A percentile compares a stretch with the other conserved stretches of the same genome.
phyloP scores from a whole-genome alignment of 768 basidiomycete species.

The Mycena maculata region DNA sequence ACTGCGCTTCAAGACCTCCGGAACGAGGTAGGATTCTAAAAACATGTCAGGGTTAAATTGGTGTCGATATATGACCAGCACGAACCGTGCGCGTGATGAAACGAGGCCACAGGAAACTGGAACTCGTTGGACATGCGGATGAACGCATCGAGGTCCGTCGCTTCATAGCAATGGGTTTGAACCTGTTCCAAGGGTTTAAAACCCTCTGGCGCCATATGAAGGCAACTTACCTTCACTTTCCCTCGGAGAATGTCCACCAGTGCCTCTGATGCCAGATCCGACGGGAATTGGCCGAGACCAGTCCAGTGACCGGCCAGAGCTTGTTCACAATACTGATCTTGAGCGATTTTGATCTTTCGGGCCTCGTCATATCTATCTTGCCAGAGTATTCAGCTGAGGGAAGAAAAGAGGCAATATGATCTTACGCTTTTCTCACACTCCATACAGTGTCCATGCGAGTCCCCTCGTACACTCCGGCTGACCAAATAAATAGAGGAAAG shows the following conservation, averaged over 20 bases:
- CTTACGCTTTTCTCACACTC: conserved; percentile 70
- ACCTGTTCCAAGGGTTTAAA: conserved; percentile 48
- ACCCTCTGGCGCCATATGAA: conserved; percentile 15
- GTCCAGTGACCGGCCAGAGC: conserved; percentile 61
- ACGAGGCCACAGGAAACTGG: conserved; percentile 77
- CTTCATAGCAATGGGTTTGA: conserved; percentile 69
- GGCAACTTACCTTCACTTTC: conserved; percentile 66
- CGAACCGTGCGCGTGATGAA: conserved; percentile 77
- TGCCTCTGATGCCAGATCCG: conserved; percentile 79
- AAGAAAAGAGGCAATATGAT: neutral
- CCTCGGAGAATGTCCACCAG: conserved; percentile 83
- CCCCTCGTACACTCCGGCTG: conserved; percentile 58
- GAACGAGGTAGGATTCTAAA: conserved; percentile 83
- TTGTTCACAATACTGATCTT: conserved; percentile 71
- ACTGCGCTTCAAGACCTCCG: conserved; percentile 77
- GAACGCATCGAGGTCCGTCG: conserved; percentile 77
- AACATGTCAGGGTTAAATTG: neutral
- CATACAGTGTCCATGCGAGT: conserved; percentile 75
- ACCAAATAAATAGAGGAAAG: conserved; percentile 30
- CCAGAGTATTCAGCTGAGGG: conserved; percentile 36
- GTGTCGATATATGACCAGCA: neutral
- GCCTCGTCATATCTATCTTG: conserved; percentile 72
- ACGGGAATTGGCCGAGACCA: conserved; percentile 67
- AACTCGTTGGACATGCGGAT: conserved; percentile 76
- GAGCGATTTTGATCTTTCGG: conserved; percentile 67